Evolutionary conservation across 192 early-diverging fungal genomes (phyloP).

Genomic region (Coemansia sp.): DNA sequence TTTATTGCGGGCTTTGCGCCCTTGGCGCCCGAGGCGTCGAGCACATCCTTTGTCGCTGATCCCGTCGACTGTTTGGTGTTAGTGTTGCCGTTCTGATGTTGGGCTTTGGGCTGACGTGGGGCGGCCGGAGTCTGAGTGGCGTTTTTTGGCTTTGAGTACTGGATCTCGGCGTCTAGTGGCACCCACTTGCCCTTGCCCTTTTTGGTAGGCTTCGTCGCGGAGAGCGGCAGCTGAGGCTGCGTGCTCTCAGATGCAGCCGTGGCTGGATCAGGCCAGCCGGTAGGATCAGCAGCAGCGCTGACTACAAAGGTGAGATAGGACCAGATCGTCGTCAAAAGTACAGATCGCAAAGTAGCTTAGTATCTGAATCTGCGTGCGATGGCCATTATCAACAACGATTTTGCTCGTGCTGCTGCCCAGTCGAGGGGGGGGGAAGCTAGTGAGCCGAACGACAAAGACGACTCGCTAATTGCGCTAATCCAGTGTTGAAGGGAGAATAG

Average conservation of each 20-base stretch:
- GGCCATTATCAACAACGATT: not conserved
- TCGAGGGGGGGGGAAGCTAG: not conserved
- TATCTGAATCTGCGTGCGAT: not conserved
- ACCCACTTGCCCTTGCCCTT: constrained; percentile 55
- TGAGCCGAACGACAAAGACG: not conserved
- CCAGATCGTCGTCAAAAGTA: not conserved
- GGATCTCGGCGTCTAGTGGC: constrained; percentile 47
- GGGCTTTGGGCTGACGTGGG: constrained; percentile 23
- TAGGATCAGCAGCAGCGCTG: constrained; percentile 25
- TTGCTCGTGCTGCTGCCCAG: too few species aligned
- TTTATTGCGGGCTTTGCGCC: constrained; percentile 5
- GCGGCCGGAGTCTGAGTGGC: constrained; percentile 18
- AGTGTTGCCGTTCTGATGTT: constrained; percentile 11
- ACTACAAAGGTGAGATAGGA: constrained; percentile 13
- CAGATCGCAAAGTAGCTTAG: not conserved
- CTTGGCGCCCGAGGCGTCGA: not conserved
- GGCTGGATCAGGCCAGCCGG: constrained; percentile 54
- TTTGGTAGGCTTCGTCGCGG: constrained; percentile 18
- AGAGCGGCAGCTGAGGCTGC: constrained; percentile 1
- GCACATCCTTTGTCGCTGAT: not conserved
- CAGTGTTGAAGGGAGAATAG: not conserved
- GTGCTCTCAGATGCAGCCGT: constrained; percentile 32
- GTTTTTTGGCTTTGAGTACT: constrained; percentile 45
- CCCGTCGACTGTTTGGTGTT: constrained; percentile 1
- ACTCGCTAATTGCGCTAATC: constrained; percentile 1